These are phyloP conservation scores for Cladosporium sp. DNA, from an alignment of 2,329 filamentous ascomycete species.

Conservation along the genomic window DNA sequence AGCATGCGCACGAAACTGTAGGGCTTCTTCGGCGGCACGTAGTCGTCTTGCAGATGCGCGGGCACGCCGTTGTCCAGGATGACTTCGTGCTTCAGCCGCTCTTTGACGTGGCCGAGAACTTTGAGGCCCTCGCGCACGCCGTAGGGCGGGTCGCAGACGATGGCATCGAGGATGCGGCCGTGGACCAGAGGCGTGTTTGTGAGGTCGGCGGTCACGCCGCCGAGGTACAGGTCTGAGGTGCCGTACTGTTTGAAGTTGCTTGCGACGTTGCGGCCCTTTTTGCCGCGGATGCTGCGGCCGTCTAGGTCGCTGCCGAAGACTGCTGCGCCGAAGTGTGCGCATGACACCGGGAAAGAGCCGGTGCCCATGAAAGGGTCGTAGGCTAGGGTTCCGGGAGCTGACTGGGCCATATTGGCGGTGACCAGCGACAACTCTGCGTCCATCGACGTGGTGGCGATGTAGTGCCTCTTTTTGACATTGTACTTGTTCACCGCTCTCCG, in stretches of 20 bases:
- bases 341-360: slow-evolving; percentile 87
- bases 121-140: slow-evolving; percentile 89
- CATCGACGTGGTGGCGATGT: slow-evolving; percentile 97
- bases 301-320: slow-evolving; percentile 92
- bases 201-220: slow-evolving; percentile 80
- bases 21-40: slow-evolving; percentile 83
- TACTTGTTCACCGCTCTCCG: slow-evolving; percentile 70
- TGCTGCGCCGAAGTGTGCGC: slow-evolving; percentile 83
- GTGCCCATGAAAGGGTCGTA: slow-evolving; percentile 97
- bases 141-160: slow-evolving; percentile 94
- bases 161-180: slow-evolving; percentile 72
- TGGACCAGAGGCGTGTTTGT: slow-evolving; percentile 74
- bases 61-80: slow-evolving; percentile 68
- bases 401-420: slow-evolving; percentile 86
- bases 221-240: slow-evolving; percentile 65
- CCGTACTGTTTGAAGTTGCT: slow-evolving; percentile 86
- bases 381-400: slow-evolving; percentile 78
- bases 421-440: slow-evolving; percentile 89
- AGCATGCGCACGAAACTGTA: slow-evolving; percentile 92
- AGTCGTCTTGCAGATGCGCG: slow-evolving; percentile 68
- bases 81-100: slow-evolving; percentile 47
- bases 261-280: slow-evolving; percentile 54
- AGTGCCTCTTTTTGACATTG: slow-evolving; percentile 87
- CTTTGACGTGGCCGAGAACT: slow-evolving; percentile 76
- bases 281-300: slow-evolving; percentile 79